A percentile compares a stretch with the other conserved stretches of the same genome.
phyloP scores from a whole-genome alignment of 192 early-diverging fungal species.

The Spinellus fusiger region DNA sequence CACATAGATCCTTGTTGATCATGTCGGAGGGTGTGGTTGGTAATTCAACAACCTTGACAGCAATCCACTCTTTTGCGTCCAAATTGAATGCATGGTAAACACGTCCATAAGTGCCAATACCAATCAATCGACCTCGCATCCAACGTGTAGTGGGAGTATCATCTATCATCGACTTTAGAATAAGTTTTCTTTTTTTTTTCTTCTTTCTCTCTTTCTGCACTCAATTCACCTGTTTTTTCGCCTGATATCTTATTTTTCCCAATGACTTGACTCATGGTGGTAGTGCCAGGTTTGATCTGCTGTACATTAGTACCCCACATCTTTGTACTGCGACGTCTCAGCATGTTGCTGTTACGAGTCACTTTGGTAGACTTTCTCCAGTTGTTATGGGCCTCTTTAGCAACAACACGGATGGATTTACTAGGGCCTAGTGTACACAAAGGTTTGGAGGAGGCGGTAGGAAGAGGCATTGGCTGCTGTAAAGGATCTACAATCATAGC shows the following conservation, averaged over 20 bases:
- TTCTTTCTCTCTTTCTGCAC: too few species aligned
- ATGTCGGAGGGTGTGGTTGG: constrained; percentile 39
- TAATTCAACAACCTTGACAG: constrained; percentile 75
- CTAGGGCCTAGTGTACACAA: constrained; percentile 19
- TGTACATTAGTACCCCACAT: constrained; percentile 39
- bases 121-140: constrained; percentile 74
- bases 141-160: constrained; percentile 49
- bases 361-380: constrained; percentile 6
- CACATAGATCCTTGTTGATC: constrained; percentile 33
- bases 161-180: constrained; percentile 2
- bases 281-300: constrained; percentile 36
- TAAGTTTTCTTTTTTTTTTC: too few species aligned
- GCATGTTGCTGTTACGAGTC: constrained; percentile 18
- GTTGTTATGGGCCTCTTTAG: constrained; percentile 31
- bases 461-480: not conserved
- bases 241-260: not conserved
- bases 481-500: constrained; percentile 37
- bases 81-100: constrained; percentile 72
- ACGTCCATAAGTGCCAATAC: constrained; percentile 74
- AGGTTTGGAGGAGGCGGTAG: constrained; percentile 6
- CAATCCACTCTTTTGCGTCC: constrained; percentile 68
- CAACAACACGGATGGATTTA: constrained; percentile 41
- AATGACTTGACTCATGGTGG: not conserved
- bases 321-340: constrained; percentile 38
- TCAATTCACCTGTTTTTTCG: not conserved